Evolutionary conservation across 176 grass and related monocot species (phyloP), one percentile per base, ranked within the genome.

Genomic region (Coix lacrymajobi): DNA sequence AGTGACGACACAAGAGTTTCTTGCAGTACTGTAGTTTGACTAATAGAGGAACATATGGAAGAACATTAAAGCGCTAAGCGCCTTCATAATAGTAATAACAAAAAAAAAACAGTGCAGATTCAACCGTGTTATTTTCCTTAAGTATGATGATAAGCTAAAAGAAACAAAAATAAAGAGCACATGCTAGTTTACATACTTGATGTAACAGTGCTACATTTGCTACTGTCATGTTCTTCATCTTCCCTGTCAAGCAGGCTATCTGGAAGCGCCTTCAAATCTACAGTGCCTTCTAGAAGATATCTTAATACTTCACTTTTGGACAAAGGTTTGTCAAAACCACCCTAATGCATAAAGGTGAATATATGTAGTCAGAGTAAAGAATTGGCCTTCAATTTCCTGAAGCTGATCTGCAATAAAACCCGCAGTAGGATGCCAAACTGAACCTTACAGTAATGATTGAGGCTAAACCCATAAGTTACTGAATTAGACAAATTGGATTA

Each of bases 221-320:
- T 57, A 44, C 15, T 11, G 30, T 82, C 76, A 82, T 83, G 32
- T 43, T 88, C 91, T 86, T 63, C 87, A 86, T 86, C 85, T 22
- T 82, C 92, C 37, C 44, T 69, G 43, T 93, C 92, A 84, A 81
- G 73, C 26, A 93, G 62, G 73, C 14, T 61, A 40, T 87, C 88
- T 69, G 87, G 49, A 86, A 89, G 79, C 24, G 69, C 77, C 73
- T 44, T 77, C 12, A 82, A 78, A 76, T 90, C 89, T 12, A 93
- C 49, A 81, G 76, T 80, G 34, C 89, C 92, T 80, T 95, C 96
- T n/a, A 95, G 80, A 77, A 95, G 51, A 87, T 85, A 88, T 67
- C 90, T 91, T 43, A 98, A 76, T 20, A 78, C 61, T 78, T 91
- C 89, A 29, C 79, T 86, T 81, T 87, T 95, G 20, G 84, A 69